Base-by-base conservation (phyloP, 148 eudicot species). In the Heliosperma pusillum region DNA sequence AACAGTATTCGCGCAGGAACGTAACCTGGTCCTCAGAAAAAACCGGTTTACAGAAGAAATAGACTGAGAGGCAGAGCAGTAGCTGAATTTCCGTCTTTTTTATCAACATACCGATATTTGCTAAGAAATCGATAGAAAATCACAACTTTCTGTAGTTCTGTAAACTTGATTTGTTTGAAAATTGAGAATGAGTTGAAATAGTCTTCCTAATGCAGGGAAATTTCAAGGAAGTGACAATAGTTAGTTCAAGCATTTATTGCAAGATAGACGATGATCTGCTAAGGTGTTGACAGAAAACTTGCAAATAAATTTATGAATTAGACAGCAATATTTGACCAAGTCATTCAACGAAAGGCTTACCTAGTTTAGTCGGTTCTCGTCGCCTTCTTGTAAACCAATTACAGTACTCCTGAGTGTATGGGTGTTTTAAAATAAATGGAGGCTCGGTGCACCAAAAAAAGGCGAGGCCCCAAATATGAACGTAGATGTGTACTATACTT, bases 1-100 rank as follows among this genome's bases (percentile, higher is more conserved):
- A 55, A 55, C 77, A 76, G n/a, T 50, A 53, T 10, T 66, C 65
- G 20, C 22, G 62, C 52, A 76, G 8, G 44, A 66, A 36, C 16
- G 66, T 20, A 29, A 76, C 53, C 11, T 66, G 33, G 20, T 76
- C 72, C 30, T 76, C 64, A 0, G 64, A 33, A 36, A 45, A 6
- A 20, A 10, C 65, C 21, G 52, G 13, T 29, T 8, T 16, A 15
- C 16, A 12, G 16, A 55, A 63, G 45, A 47, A 67, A 55, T 33
- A 20, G 52, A 53, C 16, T 13, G 26, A 52, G 59, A 76, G 40
- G 55, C 29, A 66, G 64, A 76, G 16, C 19, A 62, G n/a, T 45
- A 8, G 61, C 2, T 40, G 20, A 25, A 16, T 17, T 50, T 26
- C 64, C 10, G 67, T 27, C 53, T 40, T 42, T 20, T 73, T 24